These are phyloP conservation scores for Lotmaria passim DNA, from an alignment of 208 protist species.

Conservation along the genomic window DNA sequence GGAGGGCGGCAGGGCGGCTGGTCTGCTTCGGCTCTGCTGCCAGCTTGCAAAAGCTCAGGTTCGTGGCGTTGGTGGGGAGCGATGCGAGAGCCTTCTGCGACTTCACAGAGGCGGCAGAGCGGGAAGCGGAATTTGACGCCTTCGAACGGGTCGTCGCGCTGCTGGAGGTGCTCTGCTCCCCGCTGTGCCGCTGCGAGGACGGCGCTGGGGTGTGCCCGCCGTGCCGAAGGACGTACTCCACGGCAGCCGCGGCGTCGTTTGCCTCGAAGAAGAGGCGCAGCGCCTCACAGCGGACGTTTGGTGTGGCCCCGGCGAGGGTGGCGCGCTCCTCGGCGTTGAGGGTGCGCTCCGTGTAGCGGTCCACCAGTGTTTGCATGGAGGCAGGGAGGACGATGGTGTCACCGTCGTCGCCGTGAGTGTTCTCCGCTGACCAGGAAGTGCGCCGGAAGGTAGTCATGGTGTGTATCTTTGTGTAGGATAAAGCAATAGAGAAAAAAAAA, in stretches of 20 bases:
- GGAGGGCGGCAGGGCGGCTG: background rate
- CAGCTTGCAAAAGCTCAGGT: background rate
- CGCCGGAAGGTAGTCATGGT: conserved; percentile 2
- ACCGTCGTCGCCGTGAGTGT: background rate
- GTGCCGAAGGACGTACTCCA: conserved; percentile 50
- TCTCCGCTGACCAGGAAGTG: conserved; percentile 1
- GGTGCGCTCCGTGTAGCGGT: conserved; percentile 38
- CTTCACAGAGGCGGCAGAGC: background rate
- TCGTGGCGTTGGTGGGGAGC: conserved; percentile 9
- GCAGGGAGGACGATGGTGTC: conserved; percentile 40
- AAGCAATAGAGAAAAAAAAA: background rate
- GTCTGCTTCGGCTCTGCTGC: background rate
- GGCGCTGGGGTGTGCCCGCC: conserved; percentile 6
- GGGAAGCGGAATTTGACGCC: background rate
- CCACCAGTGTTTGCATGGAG: conserved; percentile 65
- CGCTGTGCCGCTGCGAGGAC: conserved; percentile 16
- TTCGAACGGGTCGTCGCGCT: background rate
- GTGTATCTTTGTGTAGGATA: no score
- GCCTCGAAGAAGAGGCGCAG: conserved; percentile 72
- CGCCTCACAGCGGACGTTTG: conserved; percentile 56
- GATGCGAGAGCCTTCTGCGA: background rate
- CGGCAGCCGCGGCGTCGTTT: conserved; percentile 36
- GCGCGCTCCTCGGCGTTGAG: conserved; percentile 42
- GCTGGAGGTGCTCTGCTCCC: background rate
- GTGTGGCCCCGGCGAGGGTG: conserved; percentile 33